These are phyloP conservation scores for Protomyces inundatus DNA, from an alignment of 1,139 yeast species.

Conservation along the genomic window DNA sequence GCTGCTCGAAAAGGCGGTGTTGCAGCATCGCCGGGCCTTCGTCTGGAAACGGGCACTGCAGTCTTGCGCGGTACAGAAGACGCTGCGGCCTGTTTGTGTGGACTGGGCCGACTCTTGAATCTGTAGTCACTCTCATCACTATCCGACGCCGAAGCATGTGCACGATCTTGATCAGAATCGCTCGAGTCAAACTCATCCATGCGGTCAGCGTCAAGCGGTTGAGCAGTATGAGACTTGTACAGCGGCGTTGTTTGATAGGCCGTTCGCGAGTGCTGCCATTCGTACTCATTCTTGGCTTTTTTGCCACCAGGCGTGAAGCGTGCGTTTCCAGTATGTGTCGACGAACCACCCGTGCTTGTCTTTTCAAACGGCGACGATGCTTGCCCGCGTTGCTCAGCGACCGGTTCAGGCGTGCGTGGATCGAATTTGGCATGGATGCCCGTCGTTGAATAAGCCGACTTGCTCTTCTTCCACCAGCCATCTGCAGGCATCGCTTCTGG, in stretches of 20 bases:
- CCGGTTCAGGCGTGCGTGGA: background rate
- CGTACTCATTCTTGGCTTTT: conserved; percentile 1
- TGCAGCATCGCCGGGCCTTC: background rate
- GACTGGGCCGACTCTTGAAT: background rate
- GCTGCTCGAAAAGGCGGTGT: background rate
- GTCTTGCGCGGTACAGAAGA: background rate
- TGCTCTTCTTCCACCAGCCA: background rate
- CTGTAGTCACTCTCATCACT: background rate
- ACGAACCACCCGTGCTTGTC: background rate
- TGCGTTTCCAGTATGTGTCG: background rate
- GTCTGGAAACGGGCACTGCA: background rate
- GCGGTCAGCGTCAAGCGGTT: background rate
- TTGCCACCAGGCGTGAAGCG: background rate
- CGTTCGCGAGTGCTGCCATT: conserved; percentile 14
- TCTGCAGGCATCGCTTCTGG: background rate
- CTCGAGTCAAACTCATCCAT: background rate
- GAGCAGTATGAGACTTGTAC: too few species aligned
- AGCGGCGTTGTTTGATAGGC: conserved; percentile 8
- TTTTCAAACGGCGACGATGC: background rate
- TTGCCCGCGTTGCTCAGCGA: background rate
- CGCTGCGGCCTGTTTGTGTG: background rate
- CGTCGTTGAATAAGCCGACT: background rate
- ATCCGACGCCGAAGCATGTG: background rate
- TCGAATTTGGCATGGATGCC: background rate
- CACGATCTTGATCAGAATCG: background rate